Percentiles rank a stretch among this genome's conserved stretches.
Conservation (phyloP, 2,329 filamentous ascomycete genomes). For the Podosphaera xanthii region DNA sequence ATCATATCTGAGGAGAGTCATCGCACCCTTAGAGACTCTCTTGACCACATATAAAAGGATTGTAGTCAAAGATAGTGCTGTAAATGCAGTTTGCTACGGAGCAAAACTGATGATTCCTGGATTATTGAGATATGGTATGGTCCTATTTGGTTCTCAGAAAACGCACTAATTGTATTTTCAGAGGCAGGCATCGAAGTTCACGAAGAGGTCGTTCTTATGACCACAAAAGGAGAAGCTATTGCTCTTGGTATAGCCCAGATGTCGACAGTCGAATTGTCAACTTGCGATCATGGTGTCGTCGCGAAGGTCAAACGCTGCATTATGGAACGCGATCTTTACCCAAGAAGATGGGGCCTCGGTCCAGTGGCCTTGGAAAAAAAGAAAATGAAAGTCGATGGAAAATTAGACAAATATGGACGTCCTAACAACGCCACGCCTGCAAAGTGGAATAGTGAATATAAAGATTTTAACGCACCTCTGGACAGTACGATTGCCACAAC, state of each 20-base stretch:
- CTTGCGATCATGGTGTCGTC: conserved; percentile 91
- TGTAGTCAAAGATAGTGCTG: conserved; percentile 88
- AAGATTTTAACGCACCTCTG: conserved; percentile 50
- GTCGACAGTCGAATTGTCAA: conserved; percentile 91
- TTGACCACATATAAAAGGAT: conserved; percentile 87
- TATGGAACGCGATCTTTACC: conserved; percentile 98
- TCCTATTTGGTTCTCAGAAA: conserved; percentile 1
- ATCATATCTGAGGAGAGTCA: conserved; percentile 73
- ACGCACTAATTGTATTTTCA: conserved; percentile 19
- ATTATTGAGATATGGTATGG: conserved; percentile 67
- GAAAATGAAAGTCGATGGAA: conserved; percentile 96
- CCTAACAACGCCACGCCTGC: conserved; percentile 81
- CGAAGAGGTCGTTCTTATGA: conserved; percentile 95
- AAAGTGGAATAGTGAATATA: conserved; percentile 83
- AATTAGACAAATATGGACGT: conserved; percentile 92
- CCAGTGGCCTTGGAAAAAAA: conserved; percentile 93
- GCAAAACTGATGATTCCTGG: conserved; percentile 98
- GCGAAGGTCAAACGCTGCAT: conserved; percentile 99
- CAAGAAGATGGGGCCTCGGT: conserved; percentile 85
- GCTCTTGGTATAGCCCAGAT: conserved; percentile 91
- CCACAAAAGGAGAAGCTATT: conserved; percentile 96
- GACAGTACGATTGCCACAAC: conserved; percentile 21
- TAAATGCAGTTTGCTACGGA: conserved; percentile 96
- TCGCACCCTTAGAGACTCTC: conserved; percentile 78
- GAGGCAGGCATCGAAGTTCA: conserved; percentile 80